Conservation (phyloP, 2,329 filamentous ascomycete species). For the Dothidotthia symphoricarpi region DNA sequence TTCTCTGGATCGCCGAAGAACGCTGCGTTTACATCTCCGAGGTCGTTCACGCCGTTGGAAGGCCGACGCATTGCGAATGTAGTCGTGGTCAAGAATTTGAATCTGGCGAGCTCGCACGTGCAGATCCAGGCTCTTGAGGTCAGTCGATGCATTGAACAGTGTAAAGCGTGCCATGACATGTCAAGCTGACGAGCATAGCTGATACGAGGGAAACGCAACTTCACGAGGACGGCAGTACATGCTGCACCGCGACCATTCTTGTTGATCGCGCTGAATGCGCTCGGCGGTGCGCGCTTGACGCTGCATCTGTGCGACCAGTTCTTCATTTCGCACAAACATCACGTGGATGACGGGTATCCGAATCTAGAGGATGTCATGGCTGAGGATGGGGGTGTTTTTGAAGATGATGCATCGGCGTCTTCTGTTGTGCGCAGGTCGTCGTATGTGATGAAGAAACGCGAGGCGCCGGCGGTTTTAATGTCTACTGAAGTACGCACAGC, state of each 20-base stretch:
- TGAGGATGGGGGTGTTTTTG: slow-evolving; percentile 16
- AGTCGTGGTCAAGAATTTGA: slow-evolving; percentile 76
- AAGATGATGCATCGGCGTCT: slow-evolving; percentile 35
- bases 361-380: slow-evolving; percentile 63
- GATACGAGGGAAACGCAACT: slow-evolving; percentile 74
- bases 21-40: slow-evolving; percentile 25
- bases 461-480: slow-evolving; percentile 37
- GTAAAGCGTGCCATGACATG: too few species aligned
- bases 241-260: slow-evolving; percentile 75
- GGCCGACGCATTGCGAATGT: slow-evolving; percentile 70
- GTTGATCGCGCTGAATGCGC: slow-evolving; percentile 69
- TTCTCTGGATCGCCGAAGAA: slow-evolving; percentile 17
- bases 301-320: slow-evolving; percentile 71
- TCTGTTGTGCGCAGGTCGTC: slow-evolving; percentile 40
- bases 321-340: slow-evolving; percentile 84
- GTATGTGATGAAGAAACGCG: slow-evolving; percentile 12
- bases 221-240: slow-evolving; percentile 71
- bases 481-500: slow-evolving; percentile 45
- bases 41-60: slow-evolving; percentile 43
- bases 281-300: slow-evolving; percentile 38
- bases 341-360: slow-evolving; percentile 67
- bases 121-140: slow-evolving; percentile 74
- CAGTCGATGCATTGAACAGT: too few species aligned
- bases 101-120: slow-evolving; percentile 68
- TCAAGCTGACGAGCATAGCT: slow-evolving; percentile 55